These are phyloP conservation scores for Ciborinia camelliae DNA, from an alignment of 2,329 filamentous ascomycete species.

Conservation along the genomic window DNA sequence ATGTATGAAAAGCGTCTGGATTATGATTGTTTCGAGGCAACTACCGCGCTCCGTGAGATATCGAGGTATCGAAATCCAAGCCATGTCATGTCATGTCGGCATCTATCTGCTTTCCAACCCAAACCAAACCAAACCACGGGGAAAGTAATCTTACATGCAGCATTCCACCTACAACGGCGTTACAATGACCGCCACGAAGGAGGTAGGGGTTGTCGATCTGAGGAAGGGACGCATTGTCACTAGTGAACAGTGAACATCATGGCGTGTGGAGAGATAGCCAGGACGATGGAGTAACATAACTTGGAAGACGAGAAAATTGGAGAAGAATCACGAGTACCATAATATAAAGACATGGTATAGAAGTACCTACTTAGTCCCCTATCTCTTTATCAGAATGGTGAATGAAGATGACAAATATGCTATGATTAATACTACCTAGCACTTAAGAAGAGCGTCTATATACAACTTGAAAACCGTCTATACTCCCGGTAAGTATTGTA, in stretches of 20 bases:
- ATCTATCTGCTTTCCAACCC: background rate
- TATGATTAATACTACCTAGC: too few relatives aligned
- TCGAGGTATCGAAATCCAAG: slow-evolving; percentile 50
- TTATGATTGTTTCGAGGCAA: slow-evolving; percentile 49
- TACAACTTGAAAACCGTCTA: too few relatives aligned
- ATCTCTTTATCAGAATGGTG: too few relatives aligned
- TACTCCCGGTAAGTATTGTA: too few relatives aligned
- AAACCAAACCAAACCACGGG: too few relatives aligned
- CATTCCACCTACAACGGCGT: slow-evolving; percentile 23
- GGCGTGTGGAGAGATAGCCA: background rate
- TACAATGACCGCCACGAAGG: slow-evolving; percentile 24
- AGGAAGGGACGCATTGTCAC: slow-evolving; percentile 17
- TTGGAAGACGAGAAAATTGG: background rate
- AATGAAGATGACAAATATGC: too few relatives aligned
- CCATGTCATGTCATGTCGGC: background rate
- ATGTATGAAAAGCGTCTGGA: slow-evolving; percentile 48
- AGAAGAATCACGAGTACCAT: background rate
- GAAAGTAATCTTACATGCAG: slow-evolving; percentile 13
- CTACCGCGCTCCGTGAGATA: slow-evolving; percentile 55
- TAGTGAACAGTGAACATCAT: slow-evolving; percentile 19
- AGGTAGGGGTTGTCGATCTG: slow-evolving; percentile 27
- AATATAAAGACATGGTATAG: background rate
- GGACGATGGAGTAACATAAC: background rate
- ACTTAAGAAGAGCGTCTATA: too few relatives aligned
- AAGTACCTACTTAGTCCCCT: background rate